phyloP scores from a whole-genome alignment of 805 yeast genomes.

The Myxozyma neotropica region DNA sequence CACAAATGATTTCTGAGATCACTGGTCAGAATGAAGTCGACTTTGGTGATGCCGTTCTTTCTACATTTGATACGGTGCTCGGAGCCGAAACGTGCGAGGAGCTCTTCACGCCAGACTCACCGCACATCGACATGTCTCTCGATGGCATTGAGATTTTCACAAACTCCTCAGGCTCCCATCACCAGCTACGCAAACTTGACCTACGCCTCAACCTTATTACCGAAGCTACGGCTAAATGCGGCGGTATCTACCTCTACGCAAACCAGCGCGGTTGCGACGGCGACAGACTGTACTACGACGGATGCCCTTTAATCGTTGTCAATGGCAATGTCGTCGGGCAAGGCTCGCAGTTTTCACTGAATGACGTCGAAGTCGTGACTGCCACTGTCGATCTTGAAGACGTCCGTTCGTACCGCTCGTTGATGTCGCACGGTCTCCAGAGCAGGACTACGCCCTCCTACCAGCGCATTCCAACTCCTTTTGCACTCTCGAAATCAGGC shows the following conservation, averaged over 20 bases:
- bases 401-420: constrained; percentile 77
- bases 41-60: constrained; percentile 89
- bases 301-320: constrained; percentile 91
- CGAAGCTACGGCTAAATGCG: constrained; percentile 94
- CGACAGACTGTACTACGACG: constrained; percentile 94
- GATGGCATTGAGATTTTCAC: constrained; percentile 98
- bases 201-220: constrained; percentile 80
- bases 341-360: constrained; percentile 84
- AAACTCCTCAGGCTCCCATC: constrained; percentile 97
- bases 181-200: constrained; percentile 86
- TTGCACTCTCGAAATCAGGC: constrained; percentile 59
- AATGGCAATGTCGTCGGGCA: constrained; percentile 93
- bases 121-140: constrained; percentile 86
- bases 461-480: constrained; percentile 60
- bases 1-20: constrained; percentile 63
- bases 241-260: constrained; percentile 91
- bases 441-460: constrained; percentile 47
- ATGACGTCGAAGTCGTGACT: constrained; percentile 92
- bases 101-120: constrained; percentile 92
- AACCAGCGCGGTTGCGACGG: constrained; percentile 99
- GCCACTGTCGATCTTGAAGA: constrained; percentile 95
- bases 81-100: constrained; percentile 99
- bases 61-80: constrained; percentile 80
- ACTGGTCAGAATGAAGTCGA: constrained; percentile 70
- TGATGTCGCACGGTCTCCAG: constrained; percentile 78